These are phyloP conservation scores for Diplodia scrobiculata DNA, from an alignment of 2,329 filamentous ascomycete species.

Conservation along the genomic window DNA sequence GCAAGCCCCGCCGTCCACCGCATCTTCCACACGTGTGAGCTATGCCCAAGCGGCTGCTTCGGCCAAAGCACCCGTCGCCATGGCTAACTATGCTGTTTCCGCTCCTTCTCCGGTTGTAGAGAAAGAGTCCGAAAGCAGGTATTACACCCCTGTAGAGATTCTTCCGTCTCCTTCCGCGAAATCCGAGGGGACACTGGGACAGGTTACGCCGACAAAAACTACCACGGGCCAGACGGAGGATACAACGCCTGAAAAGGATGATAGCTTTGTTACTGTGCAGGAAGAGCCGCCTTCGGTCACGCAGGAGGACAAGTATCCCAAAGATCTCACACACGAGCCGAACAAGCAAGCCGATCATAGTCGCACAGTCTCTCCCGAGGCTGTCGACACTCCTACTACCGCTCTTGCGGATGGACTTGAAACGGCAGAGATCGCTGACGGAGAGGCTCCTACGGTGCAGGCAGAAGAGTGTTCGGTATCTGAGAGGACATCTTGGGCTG, in stretches of 20 bases:
- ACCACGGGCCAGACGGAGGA: not conserved
- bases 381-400: not conserved
- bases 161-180: not conserved
- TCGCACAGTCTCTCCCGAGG: not conserved
- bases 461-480: not conserved
- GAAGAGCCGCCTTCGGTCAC: not conserved
- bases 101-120: not conserved
- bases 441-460: not conserved
- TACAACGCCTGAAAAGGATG: constrained; percentile 13
- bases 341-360: not conserved
- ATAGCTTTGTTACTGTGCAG: constrained; percentile 23
- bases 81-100: not conserved
- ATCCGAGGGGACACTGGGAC: not conserved
- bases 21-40: not conserved
- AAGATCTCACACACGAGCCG: no score
- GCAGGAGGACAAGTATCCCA: not conserved
- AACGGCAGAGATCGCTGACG: not conserved
- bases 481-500: not conserved
- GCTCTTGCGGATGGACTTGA: not conserved
- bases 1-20: not conserved
- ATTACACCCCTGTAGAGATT: constrained; percentile 15
- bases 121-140: constrained; percentile 1
- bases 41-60: constrained; percentile 21
- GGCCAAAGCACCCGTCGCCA: not conserved
- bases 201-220: not conserved